Evolutionary conservation across 768 basidiomycete species (phyloP).

Genomic region (Infundibulicybe gibba): DNA sequence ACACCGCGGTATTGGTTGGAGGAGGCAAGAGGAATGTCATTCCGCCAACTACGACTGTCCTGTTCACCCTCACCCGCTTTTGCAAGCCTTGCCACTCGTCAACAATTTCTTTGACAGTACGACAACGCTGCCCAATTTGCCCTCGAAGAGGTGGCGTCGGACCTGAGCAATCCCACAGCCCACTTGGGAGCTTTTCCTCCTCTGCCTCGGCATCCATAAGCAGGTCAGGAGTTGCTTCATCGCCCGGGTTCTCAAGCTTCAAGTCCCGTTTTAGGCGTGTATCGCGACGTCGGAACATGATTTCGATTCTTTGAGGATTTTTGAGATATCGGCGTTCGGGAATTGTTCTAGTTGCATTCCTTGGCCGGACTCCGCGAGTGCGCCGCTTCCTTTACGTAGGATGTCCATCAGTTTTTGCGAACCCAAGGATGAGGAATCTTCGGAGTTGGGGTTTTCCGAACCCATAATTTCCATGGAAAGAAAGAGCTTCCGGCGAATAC

Average conservation of each 20-base stretch:
- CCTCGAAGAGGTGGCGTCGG: slow-evolving; percentile 56
- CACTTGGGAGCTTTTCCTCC: slow-evolving; percentile 44
- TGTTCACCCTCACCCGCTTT: slow-evolving; percentile 37
- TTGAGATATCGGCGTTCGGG: slow-evolving; percentile 35
- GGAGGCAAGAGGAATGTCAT: slow-evolving; percentile 23
- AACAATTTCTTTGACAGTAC: slow-evolving; percentile 38
- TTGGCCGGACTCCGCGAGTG: slow-evolving; percentile 33
- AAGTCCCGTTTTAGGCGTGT: slow-evolving; percentile 42
- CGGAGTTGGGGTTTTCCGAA: slow-evolving; percentile 21
- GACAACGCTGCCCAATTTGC: slow-evolving; percentile 29
- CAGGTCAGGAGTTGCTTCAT: slow-evolving; percentile 18
- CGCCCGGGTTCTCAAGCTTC: slow-evolving; percentile 9
- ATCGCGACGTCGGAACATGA: slow-evolving; percentile 37
- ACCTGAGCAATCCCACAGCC: slow-evolving; percentile 62
- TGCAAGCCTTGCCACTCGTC: slow-evolving; percentile 42
- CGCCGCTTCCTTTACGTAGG: slow-evolving; percentile 54
- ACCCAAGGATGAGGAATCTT: slow-evolving; percentile 25
- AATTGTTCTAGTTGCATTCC: slow-evolving; percentile 40
- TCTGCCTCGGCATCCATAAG: slow-evolving; percentile 48
- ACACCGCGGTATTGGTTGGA: slow-evolving; percentile 9
- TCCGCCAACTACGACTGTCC: slow-evolving; percentile 29
- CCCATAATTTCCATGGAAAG: slow-evolving; percentile 63
- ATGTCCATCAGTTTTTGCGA: slow-evolving; percentile 50
- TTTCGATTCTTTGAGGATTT: slow-evolving; percentile 44
- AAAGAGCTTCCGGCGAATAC: slow-evolving; percentile 68